These are phyloP conservation scores for Endocalyx cinctus DNA, from an alignment of 2,329 filamentous ascomycete genomes.

Conservation along the genomic window DNA sequence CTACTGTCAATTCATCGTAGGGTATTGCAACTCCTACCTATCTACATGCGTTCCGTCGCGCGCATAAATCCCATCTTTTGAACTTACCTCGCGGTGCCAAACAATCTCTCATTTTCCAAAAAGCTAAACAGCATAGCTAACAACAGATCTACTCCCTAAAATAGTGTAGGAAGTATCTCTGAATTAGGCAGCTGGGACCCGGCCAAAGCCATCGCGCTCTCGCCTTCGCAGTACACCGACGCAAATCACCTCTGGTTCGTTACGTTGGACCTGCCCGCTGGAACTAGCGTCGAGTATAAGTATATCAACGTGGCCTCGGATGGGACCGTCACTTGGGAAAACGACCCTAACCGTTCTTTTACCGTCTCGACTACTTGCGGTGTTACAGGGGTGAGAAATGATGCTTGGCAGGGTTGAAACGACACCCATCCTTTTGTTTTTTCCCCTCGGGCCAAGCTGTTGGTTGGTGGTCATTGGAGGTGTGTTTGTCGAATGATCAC, in stretches of 20 bases:
- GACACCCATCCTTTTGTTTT: too few species aligned
- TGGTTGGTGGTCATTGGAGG: too few species aligned
- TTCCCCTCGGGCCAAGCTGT: too few species aligned
- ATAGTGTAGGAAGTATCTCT: conserved; percentile 13
- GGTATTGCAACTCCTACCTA: too few species aligned
- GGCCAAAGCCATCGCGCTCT: conserved; percentile 39
- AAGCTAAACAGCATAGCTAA: conserved; percentile 2
- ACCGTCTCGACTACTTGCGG: conserved; percentile 20
- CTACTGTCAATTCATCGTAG: too few species aligned
- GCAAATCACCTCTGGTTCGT: conserved; percentile 46
- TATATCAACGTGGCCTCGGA: conserved; percentile 45
- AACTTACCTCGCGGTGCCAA: too few species aligned
- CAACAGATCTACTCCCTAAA: not conserved
- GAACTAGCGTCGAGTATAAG: conserved; percentile 47
- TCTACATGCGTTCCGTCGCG: not conserved
- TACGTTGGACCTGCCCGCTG: conserved; percentile 41
- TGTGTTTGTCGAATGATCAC: too few species aligned
- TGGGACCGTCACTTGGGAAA: conserved; percentile 50
- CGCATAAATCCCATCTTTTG: not conserved
- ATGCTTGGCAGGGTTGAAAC: conserved; percentile 23
- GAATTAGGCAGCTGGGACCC: conserved; percentile 49
- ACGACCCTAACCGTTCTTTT: conserved; percentile 33
- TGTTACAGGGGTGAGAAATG: too few species aligned
- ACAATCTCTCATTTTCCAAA: too few species aligned
- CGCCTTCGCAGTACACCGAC: conserved; percentile 43